Percentiles rank a stretch among this genome's conserved stretches.
Conservation (phyloP, 2,329 filamentous ascomycete species). For the Fusarium oligoseptatum region DNA sequence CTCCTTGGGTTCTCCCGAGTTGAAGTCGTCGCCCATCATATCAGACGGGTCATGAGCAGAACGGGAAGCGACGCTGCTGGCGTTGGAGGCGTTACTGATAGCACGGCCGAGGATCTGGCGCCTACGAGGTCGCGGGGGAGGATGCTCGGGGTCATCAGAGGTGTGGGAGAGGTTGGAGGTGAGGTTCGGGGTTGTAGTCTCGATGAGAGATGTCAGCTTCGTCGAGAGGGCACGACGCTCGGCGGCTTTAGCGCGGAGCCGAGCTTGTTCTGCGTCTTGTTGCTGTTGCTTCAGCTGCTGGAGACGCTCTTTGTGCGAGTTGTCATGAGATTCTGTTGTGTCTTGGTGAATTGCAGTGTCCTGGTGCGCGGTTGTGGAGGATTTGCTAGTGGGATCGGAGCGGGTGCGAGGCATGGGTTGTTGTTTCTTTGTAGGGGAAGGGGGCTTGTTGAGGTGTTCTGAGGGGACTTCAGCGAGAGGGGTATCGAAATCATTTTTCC, state of each 20-base stretch:
- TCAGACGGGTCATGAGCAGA: constrained; percentile 52
- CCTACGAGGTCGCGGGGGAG: constrained; percentile 49
- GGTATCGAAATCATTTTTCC: constrained; percentile 43
- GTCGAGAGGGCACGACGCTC: constrained; percentile 58
- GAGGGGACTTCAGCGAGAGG: constrained; percentile 58
- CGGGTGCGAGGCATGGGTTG: constrained; percentile 46
- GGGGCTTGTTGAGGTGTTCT: constrained; percentile 58
- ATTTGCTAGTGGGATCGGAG: constrained; percentile 54
- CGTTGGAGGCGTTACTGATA: constrained; percentile 68
- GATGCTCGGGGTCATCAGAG: constrained; percentile 29
- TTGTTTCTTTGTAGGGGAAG: constrained; percentile 50
- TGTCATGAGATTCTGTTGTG: neutral
- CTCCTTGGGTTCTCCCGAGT: constrained; percentile 43
- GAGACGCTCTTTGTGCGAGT: constrained; percentile 2
- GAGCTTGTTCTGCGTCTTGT: constrained; percentile 38
- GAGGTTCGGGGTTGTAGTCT: constrained; percentile 42
- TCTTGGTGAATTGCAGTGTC: constrained; percentile 14
- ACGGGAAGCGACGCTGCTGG: constrained; percentile 60
- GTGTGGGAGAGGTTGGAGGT: constrained; percentile 30
- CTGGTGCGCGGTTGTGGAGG: constrained; percentile 1
- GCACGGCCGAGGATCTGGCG: constrained; percentile 70
- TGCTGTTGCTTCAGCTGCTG: constrained; percentile 30
- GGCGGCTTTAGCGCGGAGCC: constrained; percentile 50
- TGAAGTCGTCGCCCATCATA: constrained; percentile 38
- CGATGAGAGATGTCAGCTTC: constrained; percentile 60